Evolutionary conservation across 192 early-diverging fungal species (phyloP).

Genomic region (Coemansia sp.): DNA sequence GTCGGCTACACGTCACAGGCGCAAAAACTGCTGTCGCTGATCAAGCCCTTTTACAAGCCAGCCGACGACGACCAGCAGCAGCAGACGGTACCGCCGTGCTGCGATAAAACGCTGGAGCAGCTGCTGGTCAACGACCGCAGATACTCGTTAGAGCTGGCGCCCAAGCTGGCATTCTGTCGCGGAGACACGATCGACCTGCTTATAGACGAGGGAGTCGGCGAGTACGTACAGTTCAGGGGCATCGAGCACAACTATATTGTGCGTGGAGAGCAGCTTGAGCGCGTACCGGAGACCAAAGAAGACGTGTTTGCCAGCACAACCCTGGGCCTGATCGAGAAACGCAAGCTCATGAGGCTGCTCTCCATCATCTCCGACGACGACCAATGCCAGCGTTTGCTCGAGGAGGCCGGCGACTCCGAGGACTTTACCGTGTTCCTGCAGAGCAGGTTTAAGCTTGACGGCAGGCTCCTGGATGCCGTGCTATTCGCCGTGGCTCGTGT

Average conservation of each 20-base stretch:
- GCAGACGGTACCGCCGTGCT: neutral
- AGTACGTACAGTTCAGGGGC: constrained; percentile 86
- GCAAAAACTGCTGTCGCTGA: neutral
- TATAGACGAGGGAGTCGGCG: constrained; percentile 71
- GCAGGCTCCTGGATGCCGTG: constrained; percentile 57
- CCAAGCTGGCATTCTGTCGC: constrained; percentile 64
- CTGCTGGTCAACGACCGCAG: constrained; percentile 22
- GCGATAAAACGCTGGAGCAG: neutral
- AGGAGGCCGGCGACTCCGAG: constrained; percentile 27
- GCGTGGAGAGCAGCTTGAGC: constrained; percentile 44
- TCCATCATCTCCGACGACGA: constrained; percentile 59
- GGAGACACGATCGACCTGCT: constrained; percentile 73
- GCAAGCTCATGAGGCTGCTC: constrained; percentile 87
- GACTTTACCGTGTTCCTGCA: constrained; percentile 46
- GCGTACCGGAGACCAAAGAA: constrained; percentile 86
- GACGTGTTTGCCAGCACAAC: constrained; percentile 82
- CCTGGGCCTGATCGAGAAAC: constrained; percentile 78
- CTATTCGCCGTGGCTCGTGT: constrained; percentile 63
- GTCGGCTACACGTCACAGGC: neutral
- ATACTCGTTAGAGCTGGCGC: constrained; percentile 39
- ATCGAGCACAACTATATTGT: constrained; percentile 66
- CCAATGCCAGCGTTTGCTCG: neutral
- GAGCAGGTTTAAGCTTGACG: constrained; percentile 59
- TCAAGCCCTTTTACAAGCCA: neutral
- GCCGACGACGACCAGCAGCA: neutral